These are phyloP conservation scores for Geotrichum australiense DNA, from an alignment of 1,139 yeast species.

Conservation along the genomic window DNA sequence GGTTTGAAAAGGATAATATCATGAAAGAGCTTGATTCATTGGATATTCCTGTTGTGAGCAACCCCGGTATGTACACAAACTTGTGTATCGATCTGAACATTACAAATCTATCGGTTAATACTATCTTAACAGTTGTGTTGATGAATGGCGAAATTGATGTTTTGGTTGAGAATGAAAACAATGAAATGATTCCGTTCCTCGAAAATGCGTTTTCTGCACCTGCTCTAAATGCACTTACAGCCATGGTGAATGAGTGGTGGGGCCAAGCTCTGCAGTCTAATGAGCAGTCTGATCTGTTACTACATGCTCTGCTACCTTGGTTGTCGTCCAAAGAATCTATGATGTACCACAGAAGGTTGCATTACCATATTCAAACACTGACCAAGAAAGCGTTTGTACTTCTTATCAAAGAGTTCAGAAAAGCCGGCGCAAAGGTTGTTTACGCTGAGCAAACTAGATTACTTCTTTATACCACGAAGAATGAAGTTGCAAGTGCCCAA, in stretches of 20 bases:
- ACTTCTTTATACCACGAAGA: constrained; percentile 66
- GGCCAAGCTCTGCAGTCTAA: constrained; percentile 72
- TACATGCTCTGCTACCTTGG: constrained; percentile 82
- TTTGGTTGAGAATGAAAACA: constrained; percentile 28
- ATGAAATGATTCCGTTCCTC: constrained; percentile 32
- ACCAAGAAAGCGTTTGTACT: constrained; percentile 80
- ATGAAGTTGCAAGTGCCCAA: constrained; percentile 78
- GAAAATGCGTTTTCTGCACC: constrained; percentile 70
- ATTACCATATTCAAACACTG: constrained; percentile 81
- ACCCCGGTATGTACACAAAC: constrained; percentile 73
- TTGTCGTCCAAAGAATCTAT: constrained; percentile 67
- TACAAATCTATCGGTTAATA: constrained; percentile 74
- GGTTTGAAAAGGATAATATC: constrained; percentile 55
- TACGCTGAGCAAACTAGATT: constrained; percentile 77
- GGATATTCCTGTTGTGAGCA: constrained; percentile 67
- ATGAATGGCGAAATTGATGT: constrained; percentile 73
- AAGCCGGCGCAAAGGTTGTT: constrained; percentile 70
- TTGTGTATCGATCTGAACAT: constrained; percentile 75
- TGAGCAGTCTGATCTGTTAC: constrained; percentile 73
- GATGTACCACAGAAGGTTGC: constrained; percentile 70
- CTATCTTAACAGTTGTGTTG: constrained; percentile 75
- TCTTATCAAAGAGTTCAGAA: constrained; percentile 69
- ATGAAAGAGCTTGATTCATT: constrained; percentile 49
- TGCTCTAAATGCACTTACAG: constrained; percentile 62
- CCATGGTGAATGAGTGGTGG: constrained; percentile 89